Evolutionary conservation across 2,329 filamentous ascomycete genomes (phyloP).

Genomic region (Aspergillus glaucus): DNA sequence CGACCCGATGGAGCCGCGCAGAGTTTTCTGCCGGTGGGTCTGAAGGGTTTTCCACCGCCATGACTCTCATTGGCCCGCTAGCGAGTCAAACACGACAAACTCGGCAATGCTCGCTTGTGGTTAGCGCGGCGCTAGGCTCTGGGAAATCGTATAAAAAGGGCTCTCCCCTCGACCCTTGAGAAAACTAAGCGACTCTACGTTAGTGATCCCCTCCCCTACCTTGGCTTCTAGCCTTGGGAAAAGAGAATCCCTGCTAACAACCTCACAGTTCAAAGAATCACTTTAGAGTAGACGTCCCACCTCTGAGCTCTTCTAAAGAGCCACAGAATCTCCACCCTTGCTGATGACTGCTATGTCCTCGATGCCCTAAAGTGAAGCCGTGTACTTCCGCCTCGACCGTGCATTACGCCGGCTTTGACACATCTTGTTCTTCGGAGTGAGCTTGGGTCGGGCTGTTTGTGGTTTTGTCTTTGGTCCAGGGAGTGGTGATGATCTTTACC

Average conservation of each 20-base stretch:
- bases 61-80: background rate
- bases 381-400: constrained; percentile 43
- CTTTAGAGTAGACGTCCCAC: constrained; percentile 94
- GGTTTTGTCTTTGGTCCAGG: constrained; percentile 57
- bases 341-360: constrained; percentile 85
- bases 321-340: constrained; percentile 88
- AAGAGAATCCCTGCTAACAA: constrained; percentile 14
- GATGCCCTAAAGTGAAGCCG: constrained; percentile 80
- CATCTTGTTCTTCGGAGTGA: constrained; percentile 17
- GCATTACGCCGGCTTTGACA: constrained; percentile 9
- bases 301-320: constrained; percentile 89
- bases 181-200: constrained; percentile 42
- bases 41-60: too few relatives aligned
- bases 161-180: constrained; percentile 16
- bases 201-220: constrained; percentile 23
- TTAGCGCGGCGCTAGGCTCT: constrained; percentile 10
- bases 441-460: constrained; percentile 29
- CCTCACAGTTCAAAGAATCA: constrained; percentile 64
- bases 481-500: constrained; percentile 94
- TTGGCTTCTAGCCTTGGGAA: constrained; percentile 2
- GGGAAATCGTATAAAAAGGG: constrained; percentile 22
- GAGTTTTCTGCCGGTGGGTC: too few relatives aligned
- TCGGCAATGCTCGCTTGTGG: constrained; percentile 20
- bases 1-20: too few relatives aligned
- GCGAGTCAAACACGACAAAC: constrained; percentile 16